Conservation (phyloP, 306 rosid species). For the Sesbania bispinosa region DNA sequence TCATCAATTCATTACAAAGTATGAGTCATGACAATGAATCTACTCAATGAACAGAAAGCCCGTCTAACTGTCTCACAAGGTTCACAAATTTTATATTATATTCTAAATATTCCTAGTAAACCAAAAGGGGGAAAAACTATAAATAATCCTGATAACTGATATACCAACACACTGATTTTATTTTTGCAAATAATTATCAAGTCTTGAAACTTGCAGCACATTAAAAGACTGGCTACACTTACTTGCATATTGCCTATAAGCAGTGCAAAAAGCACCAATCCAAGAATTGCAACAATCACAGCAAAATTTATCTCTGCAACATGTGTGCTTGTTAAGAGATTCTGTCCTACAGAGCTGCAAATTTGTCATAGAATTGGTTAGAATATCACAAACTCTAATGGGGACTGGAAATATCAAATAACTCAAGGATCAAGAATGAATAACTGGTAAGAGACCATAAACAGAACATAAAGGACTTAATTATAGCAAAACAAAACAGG, state of each 20-base stretch:
- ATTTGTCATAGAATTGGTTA: constrained; percentile 18
- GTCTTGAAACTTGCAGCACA: neutral
- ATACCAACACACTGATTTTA: neutral
- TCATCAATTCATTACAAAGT: neutral
- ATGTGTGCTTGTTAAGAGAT: constrained; percentile 44
- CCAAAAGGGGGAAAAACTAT: neutral
- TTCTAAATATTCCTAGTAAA: neutral
- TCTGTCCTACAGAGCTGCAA: constrained; percentile 57
- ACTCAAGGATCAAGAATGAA: neutral
- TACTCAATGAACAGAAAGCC: neutral
- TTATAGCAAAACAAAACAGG: neutral
- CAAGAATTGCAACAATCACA: constrained; percentile 48
- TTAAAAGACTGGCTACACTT: constrained; percentile 11
- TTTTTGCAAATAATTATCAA: neutral
- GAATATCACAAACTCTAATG: neutral
- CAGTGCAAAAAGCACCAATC: constrained; percentile 51
- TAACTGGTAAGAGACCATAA: neutral
- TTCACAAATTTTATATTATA: neutral
- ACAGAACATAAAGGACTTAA: neutral
- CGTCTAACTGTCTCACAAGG: neutral
- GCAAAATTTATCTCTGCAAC: constrained; percentile 57
- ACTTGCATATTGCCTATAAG: constrained; percentile 66
- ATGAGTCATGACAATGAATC: neutral
- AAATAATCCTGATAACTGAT: neutral
- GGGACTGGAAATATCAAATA: neutral